These are phyloP conservation scores for Rubia yunnanensis DNA, from an alignment of 257 asterid genomes.

Conservation along the genomic window DNA sequence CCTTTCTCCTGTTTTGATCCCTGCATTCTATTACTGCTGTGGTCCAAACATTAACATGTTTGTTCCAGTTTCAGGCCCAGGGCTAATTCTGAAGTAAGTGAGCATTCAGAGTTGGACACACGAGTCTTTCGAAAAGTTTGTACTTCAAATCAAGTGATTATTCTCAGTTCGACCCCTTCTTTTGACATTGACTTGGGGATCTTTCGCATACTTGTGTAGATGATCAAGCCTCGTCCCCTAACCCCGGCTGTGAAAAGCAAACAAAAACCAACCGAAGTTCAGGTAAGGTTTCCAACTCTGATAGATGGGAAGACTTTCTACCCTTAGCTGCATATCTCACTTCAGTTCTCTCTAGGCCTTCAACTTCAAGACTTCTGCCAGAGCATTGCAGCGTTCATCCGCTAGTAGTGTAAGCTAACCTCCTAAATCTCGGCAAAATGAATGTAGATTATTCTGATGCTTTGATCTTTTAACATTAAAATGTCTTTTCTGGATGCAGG, in stretches of 20 bases:
- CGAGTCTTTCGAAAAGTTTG: constrained; percentile 47
- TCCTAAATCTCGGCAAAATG: background rate
- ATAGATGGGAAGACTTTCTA: background rate
- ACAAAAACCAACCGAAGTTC: constrained; percentile 34
- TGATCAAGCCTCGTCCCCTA: constrained; percentile 28
- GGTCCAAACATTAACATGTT: background rate
- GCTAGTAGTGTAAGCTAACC: constrained; percentile 33
- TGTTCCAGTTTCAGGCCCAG: constrained; percentile 37
- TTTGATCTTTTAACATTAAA: background rate
- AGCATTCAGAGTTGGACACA: constrained; percentile 26
- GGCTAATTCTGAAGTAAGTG: constrained; percentile 42
- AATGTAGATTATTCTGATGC: background rate
- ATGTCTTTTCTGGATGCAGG: constrained; percentile 23
- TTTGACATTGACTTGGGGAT: background rate
- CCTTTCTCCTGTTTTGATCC: background rate
- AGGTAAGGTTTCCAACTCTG: constrained; percentile 31
- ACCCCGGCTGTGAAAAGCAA: constrained; percentile 38
- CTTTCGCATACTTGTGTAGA: constrained; percentile 18
- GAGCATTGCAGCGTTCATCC: constrained; percentile 49
- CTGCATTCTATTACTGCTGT: background rate
- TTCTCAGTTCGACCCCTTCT: constrained; percentile 3
- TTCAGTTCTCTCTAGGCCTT: constrained; percentile 29
- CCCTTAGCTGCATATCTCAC: background rate
- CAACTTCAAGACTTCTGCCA: constrained; percentile 45
- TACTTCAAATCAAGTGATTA: constrained; percentile 9